phyloP scores from a whole-genome alignment of 1,284 basidiomycete species.

The Ustilago crameri region DNA sequence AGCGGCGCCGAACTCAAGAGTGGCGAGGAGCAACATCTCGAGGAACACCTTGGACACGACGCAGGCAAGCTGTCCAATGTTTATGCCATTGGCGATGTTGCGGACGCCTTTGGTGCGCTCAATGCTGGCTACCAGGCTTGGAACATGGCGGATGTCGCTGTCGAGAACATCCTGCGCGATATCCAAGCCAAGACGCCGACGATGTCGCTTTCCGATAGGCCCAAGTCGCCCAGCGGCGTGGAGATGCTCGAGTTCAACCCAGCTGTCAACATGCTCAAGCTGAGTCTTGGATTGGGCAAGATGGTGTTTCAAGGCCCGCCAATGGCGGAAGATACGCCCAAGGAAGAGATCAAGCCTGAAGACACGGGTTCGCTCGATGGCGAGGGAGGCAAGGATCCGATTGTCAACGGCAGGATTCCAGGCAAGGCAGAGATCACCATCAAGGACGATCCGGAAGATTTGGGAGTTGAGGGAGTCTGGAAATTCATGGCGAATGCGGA shows the following conservation, averaged over 20 bases:
- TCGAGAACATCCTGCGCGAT: constrained; percentile 63
- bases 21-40: constrained; percentile 30
- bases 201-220: constrained; percentile 4
- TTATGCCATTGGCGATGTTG: constrained; percentile 66
- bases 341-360: constrained; percentile 19
- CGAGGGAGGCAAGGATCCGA: constrained; percentile 10
- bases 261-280: constrained; percentile 61
- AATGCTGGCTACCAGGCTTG: constrained; percentile 68
- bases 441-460: constrained; percentile 60
- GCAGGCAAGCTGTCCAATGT: constrained; percentile 51
- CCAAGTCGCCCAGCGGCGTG: constrained; percentile 1
- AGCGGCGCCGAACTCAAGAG: constrained; percentile 25
- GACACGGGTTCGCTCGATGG: constrained; percentile 31
- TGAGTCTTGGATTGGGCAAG: constrained; percentile 60
- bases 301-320: constrained; percentile 60
- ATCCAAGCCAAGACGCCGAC: constrained; percentile 31
- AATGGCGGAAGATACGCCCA: constrained; percentile 27
- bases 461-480: constrained; percentile 64
- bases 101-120: constrained; percentile 66
- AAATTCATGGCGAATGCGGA: constrained; percentile 60
- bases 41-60: constrained; percentile 13
- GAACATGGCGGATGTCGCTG: constrained; percentile 66
- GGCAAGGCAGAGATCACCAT: constrained; percentile 50
- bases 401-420: constrained; percentile 31
- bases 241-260: constrained; percentile 56